Evolutionary conservation across 2,329 filamentous ascomycete genomes (phyloP), one percentile per base, ranked within the genome.

Genomic region (Aspergillus fijiensis): DNA sequence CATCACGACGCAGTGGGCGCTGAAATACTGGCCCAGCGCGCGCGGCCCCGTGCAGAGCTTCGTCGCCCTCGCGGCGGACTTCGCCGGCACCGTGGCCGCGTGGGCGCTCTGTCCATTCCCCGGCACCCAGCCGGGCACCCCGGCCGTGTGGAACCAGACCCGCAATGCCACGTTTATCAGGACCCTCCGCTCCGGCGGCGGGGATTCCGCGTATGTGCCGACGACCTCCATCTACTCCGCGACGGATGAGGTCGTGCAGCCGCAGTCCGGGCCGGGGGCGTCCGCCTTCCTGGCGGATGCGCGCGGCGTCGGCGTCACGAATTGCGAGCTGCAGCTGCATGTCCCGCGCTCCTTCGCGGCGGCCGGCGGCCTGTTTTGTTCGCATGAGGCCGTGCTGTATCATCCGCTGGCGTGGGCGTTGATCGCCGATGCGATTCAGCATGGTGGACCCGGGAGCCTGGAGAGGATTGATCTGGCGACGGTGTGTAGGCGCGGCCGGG

Each of bases 21-120:
- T 83, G 61, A 85, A 84, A 63, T 85, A 84, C 73, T 85, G 81
- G 81, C 82, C 82, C 0, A 82, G 79, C 1, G 81, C 81, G 1
- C 76, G 78, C 7, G 63, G 62, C 1, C 70, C 73, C 0, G 75
- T 81, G 3, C 74, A 73, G 14, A 78, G 85, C 66, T 79, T 82
- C 68, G 74, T 86, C 29, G 75, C 80, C 49, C 74, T 84, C 49
- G 80, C 77, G 5, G 76, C 82, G 2, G 83, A 84, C 63, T 85
- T 83, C 64, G 76, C 79, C 52, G 81, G 81, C 29, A 33, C 51
- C 27, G 51, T 31, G 4, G 65, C 60, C 63, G 33, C 57, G 67
- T 29, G 63, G 74, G 72, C 61, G 60, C 68, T 1, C 80, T 80
- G 0, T 63, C 75, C 4, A 67, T 83, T 31, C 63, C 80, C 2